A percentile compares a stretch with the other conserved stretches of the same genome.
phyloP scores from a whole-genome alignment of 2,329 filamentous ascomycete species.

The Coleophoma cylindrospora region DNA sequence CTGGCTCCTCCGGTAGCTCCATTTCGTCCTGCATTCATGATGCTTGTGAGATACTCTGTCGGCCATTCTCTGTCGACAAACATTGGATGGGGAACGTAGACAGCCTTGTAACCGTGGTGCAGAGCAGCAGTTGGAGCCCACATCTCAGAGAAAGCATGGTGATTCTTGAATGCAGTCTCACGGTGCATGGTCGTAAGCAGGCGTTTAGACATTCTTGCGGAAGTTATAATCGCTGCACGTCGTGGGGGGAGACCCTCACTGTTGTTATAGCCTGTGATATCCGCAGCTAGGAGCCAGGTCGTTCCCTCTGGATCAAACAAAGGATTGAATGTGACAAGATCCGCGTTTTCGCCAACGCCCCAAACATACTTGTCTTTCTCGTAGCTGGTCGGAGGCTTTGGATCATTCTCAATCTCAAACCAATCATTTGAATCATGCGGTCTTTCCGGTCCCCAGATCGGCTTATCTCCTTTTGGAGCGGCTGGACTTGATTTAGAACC shows the following conservation, averaged over 20 bases:
- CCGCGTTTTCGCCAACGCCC: slow-evolving; percentile 87
- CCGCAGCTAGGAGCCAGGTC: slow-evolving; percentile 74
- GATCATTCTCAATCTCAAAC: slow-evolving; percentile 69
- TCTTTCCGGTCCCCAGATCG: slow-evolving; percentile 80
- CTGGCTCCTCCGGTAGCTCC: slow-evolving; percentile 69
- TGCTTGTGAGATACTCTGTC: slow-evolving; percentile 66
- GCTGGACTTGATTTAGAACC: slow-evolving; percentile 26
- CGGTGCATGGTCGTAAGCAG: slow-evolving; percentile 85
- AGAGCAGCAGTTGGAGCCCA: slow-evolving; percentile 85
- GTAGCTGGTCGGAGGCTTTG: slow-evolving; percentile 63
- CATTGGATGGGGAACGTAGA: slow-evolving; percentile 84
- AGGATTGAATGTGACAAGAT: slow-evolving; percentile 87
- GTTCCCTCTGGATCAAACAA: slow-evolving; percentile 88
- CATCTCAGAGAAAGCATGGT: slow-evolving; percentile 95
- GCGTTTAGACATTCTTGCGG: slow-evolving; percentile 74
- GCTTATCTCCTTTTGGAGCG: slow-evolving; percentile 44
- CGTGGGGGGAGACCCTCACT: slow-evolving; percentile 61
- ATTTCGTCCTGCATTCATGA: slow-evolving; percentile 76
- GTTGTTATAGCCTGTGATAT: slow-evolving; percentile 80
- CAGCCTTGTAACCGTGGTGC: slow-evolving; percentile 89
- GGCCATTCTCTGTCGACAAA: slow-evolving; percentile 89
- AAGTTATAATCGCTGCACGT: slow-evolving; percentile 83
- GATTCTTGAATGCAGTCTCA: slow-evolving; percentile 78
- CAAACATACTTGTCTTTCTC: slow-evolving; percentile 79
- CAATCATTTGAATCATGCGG: slow-evolving; percentile 64